Evolutionary conservation across 768 basidiomycete genomes (phyloP), one percentile per base, ranked within the genome.

Genomic region (Rhizopogon salebrosus): DNA sequence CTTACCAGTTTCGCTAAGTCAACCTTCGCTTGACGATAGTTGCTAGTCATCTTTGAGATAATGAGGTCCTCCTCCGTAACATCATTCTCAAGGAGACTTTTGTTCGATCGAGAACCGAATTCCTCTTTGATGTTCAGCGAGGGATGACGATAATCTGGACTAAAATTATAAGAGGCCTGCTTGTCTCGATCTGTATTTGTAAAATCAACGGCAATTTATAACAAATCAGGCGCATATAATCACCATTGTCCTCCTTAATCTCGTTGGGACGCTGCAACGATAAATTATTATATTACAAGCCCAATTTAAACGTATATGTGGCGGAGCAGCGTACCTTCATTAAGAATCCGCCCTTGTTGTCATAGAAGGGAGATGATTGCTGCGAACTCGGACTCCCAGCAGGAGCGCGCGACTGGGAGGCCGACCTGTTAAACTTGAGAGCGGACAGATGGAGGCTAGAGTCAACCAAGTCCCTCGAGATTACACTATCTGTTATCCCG

Each of bases 221-320:
- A 16, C 18, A 34, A 10, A 40, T 3, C 16, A 27, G 22, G 45
- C 54, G 60, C 57, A 62, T 62, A 66, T 49, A 62, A 60, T 4
- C 54, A 70, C 66, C 66, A 24, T 46, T 40, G 43, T 51, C 42
- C 8, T 60, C 58, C 6, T 46, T 52, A 14, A 49, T 35, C 11
- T 34, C 45, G 14, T 34, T 34, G 9, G 20, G 45, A 23, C 45
- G 45, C 45, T 46, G 22, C 2, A 48, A 51, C 29, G 23, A 23
- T 10, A 34, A 7, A 22, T 1, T n/a, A n/a, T 16, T 14, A 4
- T 34, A 18, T 26, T 31, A 20, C 27, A 29, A 2, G n/a, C 22
- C 10, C 5, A 23, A 34, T 20, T 16, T 20, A 9, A 42, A 13
- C 27, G 9, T 26, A 43, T 9, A n/a, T 10, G 10, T n/a, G n/a